Conservation (phyloP, 805 yeast species). For the Ogataea methanolica region DNA sequence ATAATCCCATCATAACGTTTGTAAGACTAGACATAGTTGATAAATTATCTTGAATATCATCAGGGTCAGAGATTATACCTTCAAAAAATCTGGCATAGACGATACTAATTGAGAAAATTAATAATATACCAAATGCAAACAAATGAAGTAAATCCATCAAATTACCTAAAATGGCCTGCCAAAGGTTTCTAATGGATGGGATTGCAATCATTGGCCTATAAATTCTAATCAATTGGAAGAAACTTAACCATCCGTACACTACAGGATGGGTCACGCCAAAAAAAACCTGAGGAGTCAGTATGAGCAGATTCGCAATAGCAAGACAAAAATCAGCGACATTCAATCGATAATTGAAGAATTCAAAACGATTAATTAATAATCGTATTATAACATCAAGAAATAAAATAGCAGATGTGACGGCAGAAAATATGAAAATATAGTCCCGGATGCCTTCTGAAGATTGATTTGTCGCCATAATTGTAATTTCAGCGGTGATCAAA, state of each 20-base stretch:
- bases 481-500: conserved; percentile 36
- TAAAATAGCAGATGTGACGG: conserved; percentile 40
- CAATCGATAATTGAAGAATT: conserved; percentile 41
- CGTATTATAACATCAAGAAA: conserved; percentile 49
- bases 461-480: conserved; percentile 41
- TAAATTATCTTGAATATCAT: conserved; percentile 33
- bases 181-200: conserved; percentile 51
- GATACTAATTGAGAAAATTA: conserved; percentile 54
- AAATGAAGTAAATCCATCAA: conserved; percentile 58
- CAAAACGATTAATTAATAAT: conserved; percentile 40
- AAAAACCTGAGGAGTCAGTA: conserved; percentile 44
- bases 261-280: conserved; percentile 39
- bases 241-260: conserved; percentile 70
- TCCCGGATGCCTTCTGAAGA: conserved; percentile 26
- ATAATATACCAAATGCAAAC: conserved; percentile 62
- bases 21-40: conserved; percentile 63
- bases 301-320: conserved; percentile 52
- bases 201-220: conserved; percentile 61
- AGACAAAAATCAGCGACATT: conserved; percentile 52
- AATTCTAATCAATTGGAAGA: conserved; percentile 65
- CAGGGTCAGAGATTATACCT: conserved; percentile 51
- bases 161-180: conserved; percentile 66
- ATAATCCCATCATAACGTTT: conserved; percentile 62
- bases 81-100: conserved; percentile 65
- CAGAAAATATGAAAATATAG: conserved; percentile 36